Conservation (phyloP, 2,329 filamentous ascomycete genomes). For the Fusarium sp. region DNA sequence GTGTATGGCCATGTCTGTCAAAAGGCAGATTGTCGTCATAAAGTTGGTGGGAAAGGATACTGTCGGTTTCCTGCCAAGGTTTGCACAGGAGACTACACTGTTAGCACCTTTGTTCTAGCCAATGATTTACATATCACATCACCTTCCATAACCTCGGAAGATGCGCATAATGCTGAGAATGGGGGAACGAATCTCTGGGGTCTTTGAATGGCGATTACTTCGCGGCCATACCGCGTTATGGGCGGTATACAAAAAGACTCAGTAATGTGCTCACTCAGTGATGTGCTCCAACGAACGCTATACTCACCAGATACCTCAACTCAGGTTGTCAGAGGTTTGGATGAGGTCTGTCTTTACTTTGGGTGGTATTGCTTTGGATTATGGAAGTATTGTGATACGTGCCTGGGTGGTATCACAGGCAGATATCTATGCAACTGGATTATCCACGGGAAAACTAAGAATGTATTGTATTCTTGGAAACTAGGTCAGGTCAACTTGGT, state of each 20-base stretch:
- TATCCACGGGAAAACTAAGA: accelerated
- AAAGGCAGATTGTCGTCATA: conserved; percentile 34
- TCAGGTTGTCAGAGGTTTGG: background rate
- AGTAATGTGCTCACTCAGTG: background rate
- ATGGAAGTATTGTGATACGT: background rate
- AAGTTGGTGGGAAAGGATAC: conserved; percentile 28
- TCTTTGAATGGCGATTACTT: background rate
- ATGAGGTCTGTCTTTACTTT: conserved; percentile 2
- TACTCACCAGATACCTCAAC: background rate
- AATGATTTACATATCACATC: conserved; percentile 8
- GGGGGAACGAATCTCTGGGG: conserved; percentile 27
- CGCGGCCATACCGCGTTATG: conserved; percentile 5
- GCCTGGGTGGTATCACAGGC: background rate
- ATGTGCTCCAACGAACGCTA: background rate
- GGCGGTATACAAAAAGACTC: conserved; percentile 13
- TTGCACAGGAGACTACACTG: conserved; percentile 35
- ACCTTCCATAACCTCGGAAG: conserved; percentile 31
- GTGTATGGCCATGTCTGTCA: conserved; percentile 43
- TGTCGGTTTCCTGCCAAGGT: conserved; percentile 35
- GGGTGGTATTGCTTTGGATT: background rate
- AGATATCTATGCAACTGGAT: background rate
- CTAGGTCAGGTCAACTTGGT: no score
- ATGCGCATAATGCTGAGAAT: conserved; percentile 22
- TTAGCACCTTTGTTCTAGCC: background rate
- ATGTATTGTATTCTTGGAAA: conserved; percentile 4